These are phyloP conservation scores for Nidularia pulvinata DNA, from an alignment of 768 basidiomycete genomes.

Conservation along the genomic window DNA sequence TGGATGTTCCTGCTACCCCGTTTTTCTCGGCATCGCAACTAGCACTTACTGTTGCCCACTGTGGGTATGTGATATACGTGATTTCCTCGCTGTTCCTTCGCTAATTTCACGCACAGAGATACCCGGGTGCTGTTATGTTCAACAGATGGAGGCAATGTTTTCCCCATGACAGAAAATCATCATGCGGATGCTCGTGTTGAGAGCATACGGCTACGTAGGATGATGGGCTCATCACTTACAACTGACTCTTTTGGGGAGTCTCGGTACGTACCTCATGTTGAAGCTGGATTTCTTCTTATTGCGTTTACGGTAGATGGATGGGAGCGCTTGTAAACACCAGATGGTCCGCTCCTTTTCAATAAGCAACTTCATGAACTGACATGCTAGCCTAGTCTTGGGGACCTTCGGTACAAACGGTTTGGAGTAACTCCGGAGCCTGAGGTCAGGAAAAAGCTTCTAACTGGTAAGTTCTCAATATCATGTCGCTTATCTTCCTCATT, in stretches of 20 bases:
- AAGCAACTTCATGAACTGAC: neutral
- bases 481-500: neutral
- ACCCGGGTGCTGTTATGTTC: conserved; percentile 86
- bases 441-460: conserved; percentile 70
- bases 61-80: conserved; percentile 77
- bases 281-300: neutral
- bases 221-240: conserved; percentile 89
- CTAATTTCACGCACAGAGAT: conserved; percentile 50
- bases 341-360: conserved; percentile 46
- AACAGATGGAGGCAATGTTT: conserved; percentile 68
- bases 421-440: conserved; percentile 96
- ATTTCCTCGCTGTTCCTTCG: neutral
- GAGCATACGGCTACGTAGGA: conserved; percentile 78
- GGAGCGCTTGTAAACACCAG: conserved; percentile 92
- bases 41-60: conserved; percentile 88
- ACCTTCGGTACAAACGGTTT: conserved; percentile 85
- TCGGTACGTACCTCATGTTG: conserved; percentile 45
- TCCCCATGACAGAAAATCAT: conserved; percentile 91
- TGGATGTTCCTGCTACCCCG: conserved; percentile 77
- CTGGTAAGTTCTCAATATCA: conserved; percentile 64
- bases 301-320: conserved; percentile 75
- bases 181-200: conserved; percentile 94
- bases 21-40: conserved; percentile 82
- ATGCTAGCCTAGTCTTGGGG: conserved; percentile 65
- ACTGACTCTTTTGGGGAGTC: conserved; percentile 96